A percentile compares a stretch with the other conserved stretches of the same genome.
These are phyloP conservation scores for Helotiales sp. DNA, from an alignment of 2,329 filamentous ascomycete genomes.

Conservation along the genomic window DNA sequence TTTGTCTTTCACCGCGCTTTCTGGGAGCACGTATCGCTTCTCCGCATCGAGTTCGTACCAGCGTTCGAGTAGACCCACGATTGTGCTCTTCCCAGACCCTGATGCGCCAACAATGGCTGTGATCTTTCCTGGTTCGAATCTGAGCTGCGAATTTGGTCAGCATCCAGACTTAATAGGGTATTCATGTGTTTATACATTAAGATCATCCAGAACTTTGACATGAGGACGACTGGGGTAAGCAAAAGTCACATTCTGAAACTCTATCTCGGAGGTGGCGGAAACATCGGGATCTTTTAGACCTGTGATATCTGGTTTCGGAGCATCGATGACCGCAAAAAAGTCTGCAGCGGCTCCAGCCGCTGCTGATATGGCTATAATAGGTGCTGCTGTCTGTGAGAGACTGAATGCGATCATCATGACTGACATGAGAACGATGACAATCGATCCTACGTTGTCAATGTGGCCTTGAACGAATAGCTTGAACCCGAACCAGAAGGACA, in stretches of 20 bases:
- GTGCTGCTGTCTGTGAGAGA: slow-evolving; percentile 56
- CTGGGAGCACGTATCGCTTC: slow-evolving; percentile 41
- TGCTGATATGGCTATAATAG: slow-evolving; percentile 51
- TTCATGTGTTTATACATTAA: background rate
- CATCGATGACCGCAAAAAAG: slow-evolving; percentile 39
- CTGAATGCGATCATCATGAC: slow-evolving; percentile 60
- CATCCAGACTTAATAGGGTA: background rate
- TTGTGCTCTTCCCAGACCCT: slow-evolving; percentile 73
- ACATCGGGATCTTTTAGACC: slow-evolving; percentile 50
- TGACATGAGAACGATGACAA: slow-evolving; percentile 53
- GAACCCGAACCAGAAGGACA: slow-evolving; percentile 64
- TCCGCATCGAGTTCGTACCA: slow-evolving; percentile 67
- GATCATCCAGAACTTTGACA: slow-evolving; percentile 61
- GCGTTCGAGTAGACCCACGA: slow-evolving; percentile 68
- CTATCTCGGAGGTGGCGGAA: slow-evolving; percentile 53
- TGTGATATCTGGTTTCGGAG: slow-evolving; percentile 38
- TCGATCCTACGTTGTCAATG: slow-evolving; percentile 50
- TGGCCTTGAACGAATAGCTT: slow-evolving; percentile 48
- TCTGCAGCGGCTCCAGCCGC: slow-evolving; percentile 39
- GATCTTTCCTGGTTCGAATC: slow-evolving; percentile 60
- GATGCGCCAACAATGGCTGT: slow-evolving; percentile 75
- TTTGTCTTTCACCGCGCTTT: slow-evolving; percentile 46
- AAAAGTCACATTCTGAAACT: slow-evolving; percentile 67
- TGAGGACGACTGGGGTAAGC: slow-evolving; percentile 68
- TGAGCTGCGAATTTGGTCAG: background rate